Conservation (phyloP, 169 alveolate genomes). For the Plasmodium knowlesi region DNA sequence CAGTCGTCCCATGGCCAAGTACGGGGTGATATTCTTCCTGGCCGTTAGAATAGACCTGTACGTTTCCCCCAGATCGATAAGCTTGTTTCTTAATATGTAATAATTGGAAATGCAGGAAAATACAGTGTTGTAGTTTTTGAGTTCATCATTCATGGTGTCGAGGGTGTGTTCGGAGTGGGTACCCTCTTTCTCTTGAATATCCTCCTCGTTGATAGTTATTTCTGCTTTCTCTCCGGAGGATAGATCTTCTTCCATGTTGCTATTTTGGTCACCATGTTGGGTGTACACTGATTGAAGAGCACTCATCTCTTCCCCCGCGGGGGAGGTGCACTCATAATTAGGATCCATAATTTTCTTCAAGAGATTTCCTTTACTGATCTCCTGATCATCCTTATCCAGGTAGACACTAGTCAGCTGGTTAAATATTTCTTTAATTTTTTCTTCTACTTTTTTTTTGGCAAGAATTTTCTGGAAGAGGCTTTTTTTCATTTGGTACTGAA, state of each 20-base stretch:
- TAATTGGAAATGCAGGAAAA: constrained; percentile 67
- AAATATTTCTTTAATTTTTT: constrained; percentile 76
- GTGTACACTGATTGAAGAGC: not conserved
- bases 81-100: constrained; percentile 12
- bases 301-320: not conserved
- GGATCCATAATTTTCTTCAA: constrained; percentile 76
- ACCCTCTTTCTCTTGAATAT: not conserved
- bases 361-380: constrained; percentile 77
- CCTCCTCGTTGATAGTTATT: not conserved
- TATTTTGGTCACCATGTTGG: not conserved
- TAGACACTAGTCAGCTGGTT: constrained; percentile 1
- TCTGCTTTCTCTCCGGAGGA: not conserved
- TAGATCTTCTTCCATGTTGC: not conserved
- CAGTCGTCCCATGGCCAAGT: constrained; percentile 90
- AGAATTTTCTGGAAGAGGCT: constrained; percentile 80
- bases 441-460: constrained; percentile 84
- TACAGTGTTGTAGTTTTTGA: constrained; percentile 28
- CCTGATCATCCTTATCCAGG: constrained; percentile 78
- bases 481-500: constrained; percentile 95
- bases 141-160: constrained; percentile 68
- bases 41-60: constrained; percentile 57
- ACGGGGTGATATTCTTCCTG: constrained; percentile 87
- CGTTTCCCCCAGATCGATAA: constrained; percentile 52
- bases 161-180: not conserved
- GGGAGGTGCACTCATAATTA: constrained; percentile 7